Base-by-base conservation (phyloP, 768 basidiomycete genomes). In the Polyporus arcularius region DNA sequence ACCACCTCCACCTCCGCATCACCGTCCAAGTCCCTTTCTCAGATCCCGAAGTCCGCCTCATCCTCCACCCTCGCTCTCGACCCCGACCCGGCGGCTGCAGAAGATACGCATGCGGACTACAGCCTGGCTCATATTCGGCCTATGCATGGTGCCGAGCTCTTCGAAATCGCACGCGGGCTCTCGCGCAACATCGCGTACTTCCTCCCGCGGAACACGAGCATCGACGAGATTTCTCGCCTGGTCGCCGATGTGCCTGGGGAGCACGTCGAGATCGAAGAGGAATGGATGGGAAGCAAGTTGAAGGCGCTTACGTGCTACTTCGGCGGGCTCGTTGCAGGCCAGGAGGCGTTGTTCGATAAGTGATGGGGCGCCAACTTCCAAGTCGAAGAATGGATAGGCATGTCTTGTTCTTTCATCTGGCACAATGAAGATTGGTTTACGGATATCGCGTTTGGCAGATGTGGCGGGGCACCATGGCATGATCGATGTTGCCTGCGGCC, bases 261-360 rank as follows among this genome's bases (percentile, higher is more conserved):
- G 73, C 79, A 73, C 73, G 82, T 96, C 10, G 96, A 98, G 73
- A 82, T 98, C 7, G 95, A 98, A 71, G 96, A 98, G 74, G 93
- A 93, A 72, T 98, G 94, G 95, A 96, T 93, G 88, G 89, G 94
- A 2, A 80, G 79, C 10, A 96, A 96, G 77, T 74, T 98, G 46
- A 98, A 98, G 70, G 96, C 96, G 0, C 74, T 98, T 54, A 97
- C 94, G 1, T 95, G 92, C 71, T 96, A 97, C 72, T 97, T 89
- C 74, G 96, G 96, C 7, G 93, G 93, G 12, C 75, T 98, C 45
- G 90, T 76, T 9, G 72, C 73, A 26, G 89, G 88, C 3, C 90
- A 93, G 67, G 86, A 85, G 55, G 71, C 82, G 42, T 66, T 87
- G 61, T 92, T 64, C 30, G 58, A 63, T 7, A 47, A 16, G 15